These are phyloP conservation scores for Haberlea rhodopensis DNA, from an alignment of 257 asterid genomes.

Conservation along the genomic window DNA sequence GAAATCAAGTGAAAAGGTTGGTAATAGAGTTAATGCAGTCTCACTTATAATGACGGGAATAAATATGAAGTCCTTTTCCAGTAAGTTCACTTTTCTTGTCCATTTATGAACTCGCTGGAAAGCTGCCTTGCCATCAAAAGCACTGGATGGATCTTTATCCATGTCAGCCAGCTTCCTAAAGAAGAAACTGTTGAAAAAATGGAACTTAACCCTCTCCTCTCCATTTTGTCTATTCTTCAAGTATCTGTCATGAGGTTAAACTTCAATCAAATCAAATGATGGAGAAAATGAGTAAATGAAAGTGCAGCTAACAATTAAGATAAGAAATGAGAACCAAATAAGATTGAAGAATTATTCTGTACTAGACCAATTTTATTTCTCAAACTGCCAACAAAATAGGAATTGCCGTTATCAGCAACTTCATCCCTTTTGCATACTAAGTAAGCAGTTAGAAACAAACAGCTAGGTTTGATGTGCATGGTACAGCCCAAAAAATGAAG, in stretches of 20 bases:
- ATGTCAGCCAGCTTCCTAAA: slow-evolving; percentile 89
- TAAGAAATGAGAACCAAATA: slow-evolving; percentile 21
- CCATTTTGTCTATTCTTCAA: slow-evolving; percentile 57
- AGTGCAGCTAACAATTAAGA: slow-evolving; percentile 7
- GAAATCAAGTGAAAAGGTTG: slow-evolving; percentile 23
- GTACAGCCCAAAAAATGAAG: slow-evolving; percentile 1
- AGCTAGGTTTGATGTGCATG: slow-evolving; percentile 18
- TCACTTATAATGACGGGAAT: slow-evolving; percentile 94
- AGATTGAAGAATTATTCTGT: slow-evolving; percentile 16
- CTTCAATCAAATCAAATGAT: slow-evolving; percentile 26
- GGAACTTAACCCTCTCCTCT: slow-evolving; percentile 58
- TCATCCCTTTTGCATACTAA: slow-evolving; percentile 8
- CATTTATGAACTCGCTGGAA: slow-evolving; percentile 95
- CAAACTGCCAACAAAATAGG: slow-evolving; percentile 9
- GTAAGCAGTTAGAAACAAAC: neutral
- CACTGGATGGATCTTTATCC: slow-evolving; percentile 88
- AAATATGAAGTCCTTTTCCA: slow-evolving; percentile 81
- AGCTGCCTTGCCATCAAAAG: slow-evolving; percentile 84
- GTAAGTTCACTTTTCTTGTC: slow-evolving; percentile 90
- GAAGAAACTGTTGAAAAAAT: slow-evolving; percentile 93
- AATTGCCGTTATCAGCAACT: too few relatives aligned
- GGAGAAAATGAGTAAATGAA: slow-evolving; percentile 6
- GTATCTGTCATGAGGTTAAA: slow-evolving; percentile 50
- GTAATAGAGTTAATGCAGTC: slow-evolving; percentile 25
- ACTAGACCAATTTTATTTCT: slow-evolving; percentile 17